phyloP scores from a whole-genome alignment of 2,329 filamentous ascomycete species.

The Xylariaceae sp. region DNA sequence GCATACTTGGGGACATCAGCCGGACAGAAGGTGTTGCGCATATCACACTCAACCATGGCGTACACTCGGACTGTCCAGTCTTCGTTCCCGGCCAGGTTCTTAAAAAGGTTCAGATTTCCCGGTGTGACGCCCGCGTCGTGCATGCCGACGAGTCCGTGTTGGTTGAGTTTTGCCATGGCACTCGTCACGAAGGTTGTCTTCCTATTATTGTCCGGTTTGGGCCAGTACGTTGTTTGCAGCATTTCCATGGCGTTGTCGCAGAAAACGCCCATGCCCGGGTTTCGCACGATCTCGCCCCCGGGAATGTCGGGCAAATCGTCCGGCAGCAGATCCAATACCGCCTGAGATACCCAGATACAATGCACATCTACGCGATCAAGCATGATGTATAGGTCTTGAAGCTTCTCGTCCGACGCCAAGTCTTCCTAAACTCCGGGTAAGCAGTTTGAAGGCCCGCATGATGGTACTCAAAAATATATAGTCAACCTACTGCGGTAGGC shows the following conservation, averaged over 20 bases:
- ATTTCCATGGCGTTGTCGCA: slow-evolving; percentile 72
- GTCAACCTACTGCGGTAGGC: slow-evolving; percentile 58
- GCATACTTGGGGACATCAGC: slow-evolving; percentile 44
- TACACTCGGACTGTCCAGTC: slow-evolving; percentile 64
- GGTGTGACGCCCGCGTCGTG: slow-evolving; percentile 65
- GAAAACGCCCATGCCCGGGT: slow-evolving; percentile 65
- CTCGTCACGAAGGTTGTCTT: slow-evolving; percentile 55
- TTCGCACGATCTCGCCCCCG: slow-evolving; percentile 61
- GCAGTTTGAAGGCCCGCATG: slow-evolving; percentile 25
- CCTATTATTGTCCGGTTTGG: slow-evolving; percentile 50
- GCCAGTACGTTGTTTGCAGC: slow-evolving; percentile 51
- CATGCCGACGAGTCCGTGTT: slow-evolving; percentile 65
- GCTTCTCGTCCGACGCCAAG: slow-evolving; percentile 49
- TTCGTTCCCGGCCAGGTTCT: slow-evolving; percentile 46
- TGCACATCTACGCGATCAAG: slow-evolving; percentile 69
- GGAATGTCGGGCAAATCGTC: slow-evolving; percentile 51
- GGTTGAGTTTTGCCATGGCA: slow-evolving; percentile 62
- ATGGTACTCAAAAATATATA: background rate
- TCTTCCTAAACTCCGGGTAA: slow-evolving; percentile 42
- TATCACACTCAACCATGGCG: slow-evolving; percentile 65
- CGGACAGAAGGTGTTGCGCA: slow-evolving; percentile 63
- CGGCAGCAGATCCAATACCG: slow-evolving; percentile 61
- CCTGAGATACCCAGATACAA: slow-evolving; percentile 66
- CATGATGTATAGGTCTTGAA: slow-evolving; percentile 62
- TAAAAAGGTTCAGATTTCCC: slow-evolving; percentile 52